A percentile compares a stretch with the other conserved stretches of the same genome.
Conservation (phyloP, 306 rosid species). For the Cucurbita moschata region DNA sequence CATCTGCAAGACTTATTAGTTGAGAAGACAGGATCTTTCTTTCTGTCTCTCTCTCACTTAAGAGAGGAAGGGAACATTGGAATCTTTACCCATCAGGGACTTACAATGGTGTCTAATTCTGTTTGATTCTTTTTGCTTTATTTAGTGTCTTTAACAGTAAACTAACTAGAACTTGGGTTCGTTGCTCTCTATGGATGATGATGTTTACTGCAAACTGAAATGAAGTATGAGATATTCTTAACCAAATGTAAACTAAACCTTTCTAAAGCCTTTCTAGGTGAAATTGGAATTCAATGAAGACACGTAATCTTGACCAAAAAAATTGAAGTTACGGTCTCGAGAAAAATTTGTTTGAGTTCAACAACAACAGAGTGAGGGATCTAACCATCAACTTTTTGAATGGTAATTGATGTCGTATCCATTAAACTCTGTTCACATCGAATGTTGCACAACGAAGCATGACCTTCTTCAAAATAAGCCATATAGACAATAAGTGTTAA, state of each 20-base stretch:
- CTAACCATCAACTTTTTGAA: no score
- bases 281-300: no score
- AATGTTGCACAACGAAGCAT: no score
- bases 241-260: background rate
- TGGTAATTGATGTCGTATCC: no score
- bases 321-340: no score
- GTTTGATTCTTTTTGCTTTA: background rate
- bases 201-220: background rate
- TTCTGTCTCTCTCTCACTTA: background rate
- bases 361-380: no score
- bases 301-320: no score
- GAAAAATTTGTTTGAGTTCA: no score
- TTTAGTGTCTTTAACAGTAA: no score
- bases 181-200: background rate
- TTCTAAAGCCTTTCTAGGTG: no score
- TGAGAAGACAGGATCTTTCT: background rate
- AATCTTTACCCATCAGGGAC: background rate
- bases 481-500: background rate
- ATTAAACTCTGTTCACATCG: no score
- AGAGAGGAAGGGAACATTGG: background rate
- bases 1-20: background rate
- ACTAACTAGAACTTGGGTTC: background rate
- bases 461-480: background rate
- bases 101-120: background rate
- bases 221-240: background rate